Evolutionary conservation across 2,329 filamentous ascomycete species (phyloP), one percentile per base, ranked within the genome.

Genomic region (Trichophyton equinum): DNA sequence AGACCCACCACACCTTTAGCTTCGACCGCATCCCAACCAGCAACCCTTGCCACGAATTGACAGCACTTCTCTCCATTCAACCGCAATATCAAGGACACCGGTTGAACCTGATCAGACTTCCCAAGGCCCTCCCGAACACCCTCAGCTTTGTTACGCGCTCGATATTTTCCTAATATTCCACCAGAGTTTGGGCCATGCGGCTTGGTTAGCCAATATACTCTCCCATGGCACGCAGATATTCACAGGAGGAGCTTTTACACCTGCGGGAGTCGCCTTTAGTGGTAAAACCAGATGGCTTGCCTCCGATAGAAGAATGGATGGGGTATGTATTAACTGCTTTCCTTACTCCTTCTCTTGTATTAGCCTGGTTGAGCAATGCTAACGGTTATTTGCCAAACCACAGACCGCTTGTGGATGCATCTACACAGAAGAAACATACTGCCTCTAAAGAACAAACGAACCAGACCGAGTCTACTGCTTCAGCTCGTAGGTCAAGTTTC

Each of bases 251-350:
- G 75, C 80, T 97, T 67, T 78, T 90, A 68, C 80, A 81, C 72
- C 79, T 97, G 69, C 84, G 86, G 75, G 80, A 87, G 63, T 96
- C 92, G 65, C 91, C 91, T 66, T 79, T 96, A 73, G 91, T 91
- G 70, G 78, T 82, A 68, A 95, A 89, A 75, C 92, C 92, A 55
- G 78, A 86, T 65, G 82, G 81, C 65, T 81, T 96, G 53, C 91
- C 91, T 65, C 87, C 90, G 27, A 82, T 87, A 65, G 90, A 95
- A 77, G 89, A 95, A 79, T 97, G 91, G 91, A 95, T 96, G 90
- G 91, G 92, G 88, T 95, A 79, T 71, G 83, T 75, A 46, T 55
- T 42, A 18, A 11, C 40, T 25, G 25, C 6, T 15, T 64, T 30
- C 8, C 30, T 65, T 60, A 64, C 46, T 44, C 27, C 27, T 56